Base-by-base conservation (phyloP, 768 basidiomycete species). In the Tephrocybe sp. region DNA sequence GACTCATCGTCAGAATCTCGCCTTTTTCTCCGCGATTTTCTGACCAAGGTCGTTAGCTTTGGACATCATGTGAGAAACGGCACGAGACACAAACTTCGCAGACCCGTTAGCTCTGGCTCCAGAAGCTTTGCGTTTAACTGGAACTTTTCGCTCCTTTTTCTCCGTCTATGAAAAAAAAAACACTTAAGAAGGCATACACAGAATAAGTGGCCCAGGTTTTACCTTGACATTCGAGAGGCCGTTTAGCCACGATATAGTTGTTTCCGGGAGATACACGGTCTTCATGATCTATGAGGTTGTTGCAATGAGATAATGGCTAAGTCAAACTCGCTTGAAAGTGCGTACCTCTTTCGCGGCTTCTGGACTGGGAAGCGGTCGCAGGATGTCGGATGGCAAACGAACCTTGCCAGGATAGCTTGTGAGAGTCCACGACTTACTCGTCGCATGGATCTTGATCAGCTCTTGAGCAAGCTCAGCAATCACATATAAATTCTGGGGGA, bases 401-500 rank as follows among this genome's bases (percentile, higher is more conserved):
- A 95, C 68, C 62, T 88, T 88, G 5, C 86, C 90, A 0, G 92
- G 93, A 65, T 90, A 90, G 26, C 84, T 87, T 48, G 83, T 73
- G 3, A 98, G 69, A 3, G 76, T 77, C 93, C 95, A 98, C 3
- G 78, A 77, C 51, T 87, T 80, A 12, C 68, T 50, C 28, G 82
- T 78, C 0, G 84, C 83, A n/a, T 81, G 79, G 1, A 75, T 69
- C 60, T 86, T 88, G 67, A 98, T 87, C 28, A 97, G 71, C 58
- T 91, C 83, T 68, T 97, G 92, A 0, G 96, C 87, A 7, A 98
- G 76, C 60, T 99, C 97, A 57, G 89, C 85, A 51, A 92, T 75
- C 8, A 84, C 77, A 62, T 97, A 98, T 34, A 99, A 73, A 65
- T 92, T 90, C 95, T 97, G 20, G 40, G n/a, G 4, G 32, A 5